phyloP scores from a whole-genome alignment of 371 early-diverging fungal genomes.

The Mucor plumbeus region DNA sequence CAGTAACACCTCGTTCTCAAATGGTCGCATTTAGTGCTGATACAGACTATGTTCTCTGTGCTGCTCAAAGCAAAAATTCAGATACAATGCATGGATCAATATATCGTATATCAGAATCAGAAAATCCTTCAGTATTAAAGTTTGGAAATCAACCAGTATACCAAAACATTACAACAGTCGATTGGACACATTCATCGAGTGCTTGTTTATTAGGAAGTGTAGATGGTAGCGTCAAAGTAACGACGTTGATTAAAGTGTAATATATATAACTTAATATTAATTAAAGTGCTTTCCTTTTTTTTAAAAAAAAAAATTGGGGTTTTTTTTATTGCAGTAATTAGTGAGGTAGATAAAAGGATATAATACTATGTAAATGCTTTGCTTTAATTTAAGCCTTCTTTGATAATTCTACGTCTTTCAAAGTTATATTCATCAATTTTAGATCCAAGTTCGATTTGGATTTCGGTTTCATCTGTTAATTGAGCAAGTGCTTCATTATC shows the following conservation, averaged over 20 bases:
- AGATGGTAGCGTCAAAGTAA: conserved; percentile 64
- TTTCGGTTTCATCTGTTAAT: conserved; percentile 22
- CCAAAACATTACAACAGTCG: conserved; percentile 56
- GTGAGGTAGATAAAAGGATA: background rate
- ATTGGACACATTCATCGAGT: conserved; percentile 62
- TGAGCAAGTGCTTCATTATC: conserved; percentile 18
- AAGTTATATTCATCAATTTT: conserved; percentile 29
- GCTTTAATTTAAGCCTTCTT: conserved; percentile 5
- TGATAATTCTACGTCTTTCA: conserved; percentile 30
- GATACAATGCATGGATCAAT: conserved; percentile 21
- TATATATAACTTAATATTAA: background rate
- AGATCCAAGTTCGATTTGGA: conserved; percentile 20
- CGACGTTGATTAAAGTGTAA: conserved; percentile 59
- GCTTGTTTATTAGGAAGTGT: conserved; percentile 60
- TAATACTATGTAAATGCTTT: background rate
- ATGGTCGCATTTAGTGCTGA: conserved; percentile 56
- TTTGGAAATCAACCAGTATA: conserved; percentile 47
- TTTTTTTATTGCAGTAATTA: background rate
- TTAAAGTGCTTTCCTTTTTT: background rate
- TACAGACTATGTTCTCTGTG: conserved; percentile 51
- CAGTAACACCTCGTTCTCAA: conserved; percentile 45
- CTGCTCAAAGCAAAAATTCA: conserved; percentile 20
- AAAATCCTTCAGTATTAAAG: conserved; percentile 40
- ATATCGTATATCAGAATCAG: conserved; percentile 45
- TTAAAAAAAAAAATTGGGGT: no score